These are phyloP conservation scores for Colletotrichum camelliae DNA, from an alignment of 2,329 filamentous ascomycete genomes.

Conservation along the genomic window DNA sequence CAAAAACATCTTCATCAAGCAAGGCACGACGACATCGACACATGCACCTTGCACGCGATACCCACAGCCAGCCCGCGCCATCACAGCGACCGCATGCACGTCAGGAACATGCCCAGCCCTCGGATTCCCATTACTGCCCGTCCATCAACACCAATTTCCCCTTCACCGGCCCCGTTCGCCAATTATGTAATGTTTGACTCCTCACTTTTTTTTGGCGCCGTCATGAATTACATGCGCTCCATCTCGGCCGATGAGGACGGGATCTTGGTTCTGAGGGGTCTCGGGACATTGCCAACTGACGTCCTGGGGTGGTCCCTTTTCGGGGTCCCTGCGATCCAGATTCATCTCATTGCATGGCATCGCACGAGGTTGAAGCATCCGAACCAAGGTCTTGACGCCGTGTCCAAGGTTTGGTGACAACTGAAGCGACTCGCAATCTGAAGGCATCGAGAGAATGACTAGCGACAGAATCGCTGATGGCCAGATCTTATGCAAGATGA, in stretches of 20 bases:
- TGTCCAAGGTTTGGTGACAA: not conserved
- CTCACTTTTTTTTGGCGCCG: not conserved
- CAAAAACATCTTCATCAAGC: not conserved
- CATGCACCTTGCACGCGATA: not conserved
- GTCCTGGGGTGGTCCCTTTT: not conserved
- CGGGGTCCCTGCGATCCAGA: not conserved
- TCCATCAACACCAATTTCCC: not conserved
- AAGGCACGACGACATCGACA: not conserved
- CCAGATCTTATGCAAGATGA: not conserved
- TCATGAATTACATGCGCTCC: not conserved
- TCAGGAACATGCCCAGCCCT: too few relatives aligned
- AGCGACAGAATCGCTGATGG: not conserved
- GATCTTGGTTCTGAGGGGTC: not conserved
- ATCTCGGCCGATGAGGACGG: not conserved
- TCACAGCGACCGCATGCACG: too few relatives aligned
- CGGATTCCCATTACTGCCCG: not conserved
- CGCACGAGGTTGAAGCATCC: not conserved
- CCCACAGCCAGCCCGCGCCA: not conserved
- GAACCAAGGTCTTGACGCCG: not conserved
- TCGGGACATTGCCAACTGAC: not conserved
- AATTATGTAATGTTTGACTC: conserved; percentile 2
- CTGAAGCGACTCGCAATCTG: not conserved
- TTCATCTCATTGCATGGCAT: not conserved
- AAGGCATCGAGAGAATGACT: not conserved
- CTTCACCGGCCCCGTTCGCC: not conserved